Evolutionary conservation across 805 yeast species (phyloP).

Genomic region (Danielozyma ontarioensis): DNA sequence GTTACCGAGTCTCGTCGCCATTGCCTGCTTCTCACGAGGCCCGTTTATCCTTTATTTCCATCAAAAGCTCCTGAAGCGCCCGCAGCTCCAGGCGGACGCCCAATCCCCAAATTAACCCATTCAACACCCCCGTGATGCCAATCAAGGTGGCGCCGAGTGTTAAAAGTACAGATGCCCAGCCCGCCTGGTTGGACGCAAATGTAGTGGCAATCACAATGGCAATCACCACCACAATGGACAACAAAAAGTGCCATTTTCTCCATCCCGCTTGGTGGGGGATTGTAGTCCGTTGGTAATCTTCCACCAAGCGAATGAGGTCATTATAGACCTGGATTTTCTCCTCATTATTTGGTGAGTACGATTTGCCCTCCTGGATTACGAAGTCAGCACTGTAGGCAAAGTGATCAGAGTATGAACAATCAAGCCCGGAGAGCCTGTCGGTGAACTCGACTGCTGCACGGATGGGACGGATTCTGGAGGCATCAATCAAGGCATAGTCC

Average conservation of each 20-base stretch:
- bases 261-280: conserved; percentile 58
- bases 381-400: conserved; percentile 63
- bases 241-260: conserved; percentile 60
- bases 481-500: conserved; percentile 83
- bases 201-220: conserved; percentile 52
- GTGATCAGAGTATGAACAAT: conserved; percentile 82
- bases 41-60: conserved; percentile 62
- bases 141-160: conserved; percentile 51
- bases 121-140: conserved; percentile 60
- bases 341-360: conserved; percentile 6
- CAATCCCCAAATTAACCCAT: conserved; percentile 72
- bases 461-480: conserved; percentile 44
- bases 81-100: conserved; percentile 81
- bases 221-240: conserved; percentile 41
- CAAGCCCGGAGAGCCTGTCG: conserved; percentile 49
- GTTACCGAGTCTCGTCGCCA: too few relatives aligned
- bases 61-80: conserved; percentile 68
- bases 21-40: too few relatives aligned
- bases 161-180: conserved; percentile 67
- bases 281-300: conserved; percentile 43
- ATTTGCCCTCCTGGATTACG: conserved; percentile 7
- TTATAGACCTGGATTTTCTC: conserved; percentile 33
- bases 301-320: conserved; percentile 23
- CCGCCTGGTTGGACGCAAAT: conserved; percentile 51
- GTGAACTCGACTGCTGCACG: conserved; percentile 73